phyloP scores from a whole-genome alignment of 805 yeast species.

The Yarrowia sp. region DNA sequence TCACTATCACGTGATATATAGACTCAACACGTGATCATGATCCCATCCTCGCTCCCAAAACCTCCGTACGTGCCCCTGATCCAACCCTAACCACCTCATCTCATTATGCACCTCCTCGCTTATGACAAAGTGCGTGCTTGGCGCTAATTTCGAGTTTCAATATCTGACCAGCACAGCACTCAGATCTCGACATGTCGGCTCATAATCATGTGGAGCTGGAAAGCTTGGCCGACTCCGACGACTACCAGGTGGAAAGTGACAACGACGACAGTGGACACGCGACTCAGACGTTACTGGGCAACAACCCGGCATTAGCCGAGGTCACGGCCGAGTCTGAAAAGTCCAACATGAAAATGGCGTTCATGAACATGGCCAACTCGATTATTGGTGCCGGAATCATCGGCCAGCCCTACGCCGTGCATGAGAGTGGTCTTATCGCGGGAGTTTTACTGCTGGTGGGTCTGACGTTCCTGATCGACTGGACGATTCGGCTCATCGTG shows the following conservation, averaged over 20 bases:
- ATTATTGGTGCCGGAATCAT: constrained; percentile 95
- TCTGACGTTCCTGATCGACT: constrained; percentile 73
- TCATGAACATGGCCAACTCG: constrained; percentile 95
- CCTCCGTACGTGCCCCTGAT: background rate
- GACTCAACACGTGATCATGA: background rate
- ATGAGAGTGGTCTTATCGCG: constrained; percentile 73
- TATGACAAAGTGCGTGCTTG: background rate
- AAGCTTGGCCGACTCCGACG: background rate
- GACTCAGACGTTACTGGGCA: constrained; percentile 3
- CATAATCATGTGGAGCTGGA: constrained; percentile 17
- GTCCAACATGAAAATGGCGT: constrained; percentile 76
- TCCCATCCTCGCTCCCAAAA: too few relatives aligned
- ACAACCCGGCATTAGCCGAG: constrained; percentile 8
- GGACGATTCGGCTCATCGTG: constrained; percentile 77
- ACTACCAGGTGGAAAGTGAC: constrained; percentile 15
- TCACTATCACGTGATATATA: background rate
- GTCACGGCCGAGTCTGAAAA: constrained; percentile 34
- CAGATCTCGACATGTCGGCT: background rate
- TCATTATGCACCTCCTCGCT: constrained; percentile 19
- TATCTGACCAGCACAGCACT: background rate
- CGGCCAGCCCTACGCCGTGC: constrained; percentile 87
- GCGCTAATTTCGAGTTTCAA: background rate
- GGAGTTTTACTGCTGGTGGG: constrained; percentile 60
- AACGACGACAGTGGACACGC: background rate
- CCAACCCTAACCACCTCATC: constrained; percentile 16